phyloP scores from a whole-genome alignment of 2,329 filamentous ascomycete species.

The Aspergillus piperis region DNA sequence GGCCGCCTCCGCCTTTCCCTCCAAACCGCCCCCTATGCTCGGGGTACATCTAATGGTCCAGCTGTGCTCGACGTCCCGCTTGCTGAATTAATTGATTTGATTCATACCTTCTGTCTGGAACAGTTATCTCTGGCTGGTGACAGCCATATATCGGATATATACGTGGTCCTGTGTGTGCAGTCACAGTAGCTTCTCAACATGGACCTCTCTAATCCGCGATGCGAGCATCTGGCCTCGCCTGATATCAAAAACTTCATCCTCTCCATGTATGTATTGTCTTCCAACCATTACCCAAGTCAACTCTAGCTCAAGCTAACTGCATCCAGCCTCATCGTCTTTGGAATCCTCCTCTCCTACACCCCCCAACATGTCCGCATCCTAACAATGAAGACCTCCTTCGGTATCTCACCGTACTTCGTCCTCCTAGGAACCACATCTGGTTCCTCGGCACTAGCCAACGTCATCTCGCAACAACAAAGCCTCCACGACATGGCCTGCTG shows the following conservation, averaged over 20 bases:
- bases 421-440: conserved; percentile 89
- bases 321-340: conserved; percentile 71
- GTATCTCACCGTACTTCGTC: conserved; percentile 93
- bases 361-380: conserved; percentile 95
- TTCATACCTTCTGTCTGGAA: not conserved
- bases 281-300: not conserved
- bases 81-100: not conserved
- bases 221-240: conserved; percentile 54
- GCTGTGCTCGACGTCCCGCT: conserved; percentile 1
- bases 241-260: conserved; percentile 55
- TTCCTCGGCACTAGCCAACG: conserved; percentile 88
- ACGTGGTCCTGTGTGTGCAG: not conserved
- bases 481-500: conserved; percentile 84
- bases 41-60: not conserved
- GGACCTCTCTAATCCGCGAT: conserved; percentile 41
- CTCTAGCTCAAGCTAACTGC: not conserved
- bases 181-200: conserved; percentile 12
- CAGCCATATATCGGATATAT: not conserved
- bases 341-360: conserved; percentile 88
- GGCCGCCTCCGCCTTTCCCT: not conserved
- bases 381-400: conserved; percentile 79
- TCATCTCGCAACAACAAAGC: conserved; percentile 81
- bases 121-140: not conserved
- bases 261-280: conserved; percentile 50
- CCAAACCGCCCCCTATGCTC: conserved; percentile 1